Conservation (phyloP, 768 basidiomycete genomes). For the Mycena vulgaris region DNA sequence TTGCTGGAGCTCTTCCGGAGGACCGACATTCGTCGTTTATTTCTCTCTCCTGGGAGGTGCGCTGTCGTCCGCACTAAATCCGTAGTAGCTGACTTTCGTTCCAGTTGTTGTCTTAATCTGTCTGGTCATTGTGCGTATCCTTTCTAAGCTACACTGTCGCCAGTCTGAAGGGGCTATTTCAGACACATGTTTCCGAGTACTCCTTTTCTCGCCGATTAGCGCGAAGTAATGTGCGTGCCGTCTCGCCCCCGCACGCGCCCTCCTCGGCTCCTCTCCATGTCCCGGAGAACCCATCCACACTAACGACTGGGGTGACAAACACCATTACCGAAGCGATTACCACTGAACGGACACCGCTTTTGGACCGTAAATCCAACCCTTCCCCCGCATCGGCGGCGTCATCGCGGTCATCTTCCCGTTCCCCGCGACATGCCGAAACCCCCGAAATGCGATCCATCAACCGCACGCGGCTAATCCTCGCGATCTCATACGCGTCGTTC, state of each 20-base stretch:
- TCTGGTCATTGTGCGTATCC: constrained; percentile 72
- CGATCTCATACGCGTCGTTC: constrained; percentile 88
- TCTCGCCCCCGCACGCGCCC: constrained; percentile 48
- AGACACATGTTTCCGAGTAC: constrained; percentile 86
- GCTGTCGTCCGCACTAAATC: not conserved
- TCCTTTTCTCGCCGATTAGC: constrained; percentile 62
- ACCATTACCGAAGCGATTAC: constrained; percentile 50
- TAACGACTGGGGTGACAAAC: constrained; percentile 55
- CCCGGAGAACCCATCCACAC: constrained; percentile 53
- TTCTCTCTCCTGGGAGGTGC: constrained; percentile 75
- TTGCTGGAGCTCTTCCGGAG: constrained; percentile 81
- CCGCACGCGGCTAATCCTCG: constrained; percentile 74
- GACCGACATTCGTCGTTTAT: constrained; percentile 86
- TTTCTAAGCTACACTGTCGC: not conserved
- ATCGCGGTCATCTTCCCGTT: constrained; percentile 36
- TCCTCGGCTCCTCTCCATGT: constrained; percentile 55
- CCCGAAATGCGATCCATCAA: constrained; percentile 48
- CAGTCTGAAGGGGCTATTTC: constrained; percentile 11
- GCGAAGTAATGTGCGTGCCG: constrained; percentile 36
- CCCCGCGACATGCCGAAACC: constrained; percentile 29
- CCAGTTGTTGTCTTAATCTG: constrained; percentile 66
- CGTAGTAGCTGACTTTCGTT: not conserved
- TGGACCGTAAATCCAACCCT: constrained; percentile 58
- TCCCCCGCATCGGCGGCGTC: constrained; percentile 48
- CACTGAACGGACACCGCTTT: constrained; percentile 73